Percentiles rank a stretch among this genome's conserved stretches.
Evolutionary conservation across 345 rosid species (phyloP).

Genomic region (Rhizophora mangle): DNA sequence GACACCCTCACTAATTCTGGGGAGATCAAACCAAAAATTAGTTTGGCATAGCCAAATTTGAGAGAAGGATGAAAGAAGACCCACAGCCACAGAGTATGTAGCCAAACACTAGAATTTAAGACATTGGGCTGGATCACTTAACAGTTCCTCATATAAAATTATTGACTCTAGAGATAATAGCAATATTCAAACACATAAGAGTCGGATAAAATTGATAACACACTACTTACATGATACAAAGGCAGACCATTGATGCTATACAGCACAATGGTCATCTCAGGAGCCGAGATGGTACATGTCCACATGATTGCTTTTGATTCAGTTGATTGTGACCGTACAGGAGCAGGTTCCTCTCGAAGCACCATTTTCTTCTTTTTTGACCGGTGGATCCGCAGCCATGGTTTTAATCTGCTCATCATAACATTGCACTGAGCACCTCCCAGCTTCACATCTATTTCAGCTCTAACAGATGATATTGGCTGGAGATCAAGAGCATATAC

Average conservation of each 20-base stretch:
- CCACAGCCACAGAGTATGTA: too few species aligned
- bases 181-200: too few species aligned
- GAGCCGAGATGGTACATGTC: constrained; percentile 95
- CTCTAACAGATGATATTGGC: constrained; percentile 74
- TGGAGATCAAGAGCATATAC: constrained; percentile 37
- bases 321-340: constrained; percentile 43
- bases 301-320: constrained; percentile 68
- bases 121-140: too few species aligned
- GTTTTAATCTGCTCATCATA: constrained; percentile 64
- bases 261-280: constrained; percentile 83
- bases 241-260: constrained; percentile 55
- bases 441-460: constrained; percentile 91
- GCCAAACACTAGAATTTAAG: too few species aligned
- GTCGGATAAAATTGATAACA: neutral
- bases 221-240: constrained; percentile 79
- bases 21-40: too few species aligned
- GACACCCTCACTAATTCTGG: too few species aligned
- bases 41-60: too few species aligned
- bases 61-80: too few species aligned
- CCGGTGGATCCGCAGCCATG: constrained; percentile 72
- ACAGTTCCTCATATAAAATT: too few species aligned
- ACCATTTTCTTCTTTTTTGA: constrained; percentile 61
- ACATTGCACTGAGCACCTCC: constrained; percentile 87
- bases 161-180: too few species aligned
- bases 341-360: constrained; percentile 52